Evolutionary conservation across 495 filamentous ascomycete species (phyloP).

Genomic region (Lindgomyces ingoldianus): DNA sequence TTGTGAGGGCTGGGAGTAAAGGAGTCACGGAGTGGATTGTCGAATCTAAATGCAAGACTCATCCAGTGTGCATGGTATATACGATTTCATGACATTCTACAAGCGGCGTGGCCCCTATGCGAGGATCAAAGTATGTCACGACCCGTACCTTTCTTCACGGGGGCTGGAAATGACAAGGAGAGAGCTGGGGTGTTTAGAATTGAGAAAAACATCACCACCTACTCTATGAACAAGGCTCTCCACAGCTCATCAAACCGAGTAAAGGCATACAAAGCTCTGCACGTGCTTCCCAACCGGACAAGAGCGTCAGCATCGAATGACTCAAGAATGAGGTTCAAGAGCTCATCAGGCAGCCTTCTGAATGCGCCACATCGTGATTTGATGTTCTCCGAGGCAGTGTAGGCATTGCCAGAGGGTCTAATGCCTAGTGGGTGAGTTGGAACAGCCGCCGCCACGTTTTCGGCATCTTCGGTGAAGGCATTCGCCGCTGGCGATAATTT

Average conservation of each 20-base stretch:
- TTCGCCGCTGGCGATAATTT: conserved; percentile 29
- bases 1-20: not conserved
- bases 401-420: conserved; percentile 86
- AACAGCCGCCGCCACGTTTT: conserved; percentile 40
- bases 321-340: conserved; percentile 76
- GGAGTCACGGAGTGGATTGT: conserved; percentile 10
- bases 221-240: conserved; percentile 85
- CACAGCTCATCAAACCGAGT: conserved; percentile 84
- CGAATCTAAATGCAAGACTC: not conserved
- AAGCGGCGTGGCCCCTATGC: no score
- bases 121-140: no score
- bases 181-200: no score
- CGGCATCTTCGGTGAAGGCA: conserved; percentile 13
- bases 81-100: no score
- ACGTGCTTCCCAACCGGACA: conserved; percentile 71
- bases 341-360: conserved; percentile 72
- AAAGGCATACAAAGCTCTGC: conserved; percentile 87
- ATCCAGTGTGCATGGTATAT: not conserved
- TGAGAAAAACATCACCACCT: no score
- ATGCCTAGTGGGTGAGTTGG: conserved; percentile 81
- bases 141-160: no score
- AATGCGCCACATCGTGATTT: conserved; percentile 66
- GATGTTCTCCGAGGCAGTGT: conserved; percentile 64
- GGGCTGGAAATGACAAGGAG: no score
- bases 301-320: conserved; percentile 66